Evolutionary conservation across 2,329 filamentous ascomycete genomes (phyloP).

Genomic region (Botrytis paeoniae): DNA sequence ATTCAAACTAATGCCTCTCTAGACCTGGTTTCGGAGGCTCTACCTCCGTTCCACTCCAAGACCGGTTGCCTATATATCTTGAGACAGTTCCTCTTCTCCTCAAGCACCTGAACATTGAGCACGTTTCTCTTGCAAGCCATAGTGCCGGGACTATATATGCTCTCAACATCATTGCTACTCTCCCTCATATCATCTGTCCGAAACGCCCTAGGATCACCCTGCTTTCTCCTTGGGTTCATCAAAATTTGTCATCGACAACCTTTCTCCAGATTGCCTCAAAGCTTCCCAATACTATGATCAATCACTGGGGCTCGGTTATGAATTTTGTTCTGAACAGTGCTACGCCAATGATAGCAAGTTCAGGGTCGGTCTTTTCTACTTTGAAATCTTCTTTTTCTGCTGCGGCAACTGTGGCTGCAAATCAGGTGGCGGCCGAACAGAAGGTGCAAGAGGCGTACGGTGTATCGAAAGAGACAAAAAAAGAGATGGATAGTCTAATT

Average conservation of each 20-base stretch:
- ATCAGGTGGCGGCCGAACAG: conserved; percentile 20
- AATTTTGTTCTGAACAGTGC: conserved; percentile 38
- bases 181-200: conserved; percentile 37
- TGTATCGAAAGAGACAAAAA: conserved; percentile 20
- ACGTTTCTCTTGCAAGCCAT: conserved; percentile 43
- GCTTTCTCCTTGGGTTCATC: conserved; percentile 42
- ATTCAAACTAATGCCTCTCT: conserved; percentile 2
- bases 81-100: conserved; percentile 44
- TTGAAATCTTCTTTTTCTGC: conserved; percentile 19
- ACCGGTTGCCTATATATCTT: conserved; percentile 42
- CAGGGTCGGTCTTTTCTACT: conserved; percentile 20
- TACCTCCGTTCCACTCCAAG: conserved; percentile 39
- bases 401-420: background rate
- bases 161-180: conserved; percentile 42
- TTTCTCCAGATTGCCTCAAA: conserved; percentile 23
- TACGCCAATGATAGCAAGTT: conserved; percentile 31
- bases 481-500: conserved; percentile 22
- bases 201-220: conserved; percentile 22
- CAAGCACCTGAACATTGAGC: conserved; percentile 36
- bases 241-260: conserved; percentile 26
- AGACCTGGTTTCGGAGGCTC: conserved; percentile 47
- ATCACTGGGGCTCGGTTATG: conserved; percentile 36
- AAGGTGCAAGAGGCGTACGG: conserved; percentile 26
- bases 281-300: conserved; percentile 34
- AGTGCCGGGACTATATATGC: conserved; percentile 44